phyloP scores from a whole-genome alignment of 1,284 basidiomycete genomes.

The Austroboletus niveus region DNA sequence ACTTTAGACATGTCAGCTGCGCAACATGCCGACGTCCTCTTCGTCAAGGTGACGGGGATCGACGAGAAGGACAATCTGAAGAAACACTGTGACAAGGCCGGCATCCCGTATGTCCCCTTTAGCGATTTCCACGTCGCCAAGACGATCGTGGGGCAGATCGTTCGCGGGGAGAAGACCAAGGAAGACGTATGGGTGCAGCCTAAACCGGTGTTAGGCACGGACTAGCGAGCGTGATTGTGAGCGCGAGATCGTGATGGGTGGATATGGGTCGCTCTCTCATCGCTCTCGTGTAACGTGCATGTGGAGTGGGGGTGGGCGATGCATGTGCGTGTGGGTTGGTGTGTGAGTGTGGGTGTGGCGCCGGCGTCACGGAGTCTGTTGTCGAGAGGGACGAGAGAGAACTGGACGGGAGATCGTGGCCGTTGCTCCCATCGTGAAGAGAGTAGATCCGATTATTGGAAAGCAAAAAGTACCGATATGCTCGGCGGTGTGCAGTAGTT shows the following conservation, averaged over 20 bases:
- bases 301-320: not conserved
- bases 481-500: too few species aligned
- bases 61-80: conserved; percentile 81
- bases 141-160: conserved; percentile 24
- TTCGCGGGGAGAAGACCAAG: conserved; percentile 19
- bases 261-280: too few species aligned
- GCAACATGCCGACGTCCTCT: conserved; percentile 83
- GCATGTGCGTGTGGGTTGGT: not conserved
- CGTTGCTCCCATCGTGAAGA: too few species aligned
- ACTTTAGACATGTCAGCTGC: conserved; percentile 83
- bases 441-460: too few species aligned
- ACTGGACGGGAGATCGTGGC: too few species aligned
- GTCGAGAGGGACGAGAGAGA: too few species aligned
- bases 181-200: conserved; percentile 21
- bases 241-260: too few species aligned
- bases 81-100: conserved; percentile 69
- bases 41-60: conserved; percentile 79
- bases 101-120: conserved; percentile 70
- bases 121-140: conserved; percentile 47
- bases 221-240: not conserved
- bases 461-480: too few species aligned
- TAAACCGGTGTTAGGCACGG: not conserved
- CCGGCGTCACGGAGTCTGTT: too few species aligned
- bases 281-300: too few species aligned
- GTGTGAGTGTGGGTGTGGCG: too few species aligned